A percentile compares a stretch with the other conserved stretches of the same genome.
phyloP scores from a whole-genome alignment of 495 filamentous ascomycete genomes.

The Aspergillus steynii region DNA sequence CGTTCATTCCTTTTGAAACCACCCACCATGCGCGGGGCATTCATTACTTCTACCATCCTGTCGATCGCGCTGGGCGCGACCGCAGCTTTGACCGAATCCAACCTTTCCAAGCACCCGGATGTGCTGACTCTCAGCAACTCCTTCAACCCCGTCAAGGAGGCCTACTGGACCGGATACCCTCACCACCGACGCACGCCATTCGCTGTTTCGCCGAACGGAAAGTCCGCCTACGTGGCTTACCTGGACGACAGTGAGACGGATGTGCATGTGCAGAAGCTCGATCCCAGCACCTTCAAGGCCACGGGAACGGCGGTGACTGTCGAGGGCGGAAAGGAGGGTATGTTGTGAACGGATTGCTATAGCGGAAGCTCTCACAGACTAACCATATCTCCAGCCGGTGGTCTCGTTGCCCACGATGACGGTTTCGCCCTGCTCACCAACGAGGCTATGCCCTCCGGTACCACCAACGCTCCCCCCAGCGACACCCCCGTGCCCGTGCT shows the following conservation, averaged over 20 bases:
- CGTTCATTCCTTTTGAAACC: not conserved
- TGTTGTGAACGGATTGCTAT: not conserved
- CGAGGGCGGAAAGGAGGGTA: constrained; percentile 46
- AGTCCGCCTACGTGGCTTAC: constrained; percentile 53
- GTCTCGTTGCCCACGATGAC: constrained; percentile 56
- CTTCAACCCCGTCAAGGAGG: constrained; percentile 51
- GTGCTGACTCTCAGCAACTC: constrained; percentile 39
- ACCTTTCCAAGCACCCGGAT: constrained; percentile 43
- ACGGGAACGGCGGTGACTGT: constrained; percentile 45
- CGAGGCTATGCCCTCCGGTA: constrained; percentile 46
- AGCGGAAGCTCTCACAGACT: not conserved
- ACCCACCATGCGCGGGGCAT: constrained; percentile 29
- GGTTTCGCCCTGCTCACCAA: constrained; percentile 57
- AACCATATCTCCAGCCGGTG: constrained; percentile 36
- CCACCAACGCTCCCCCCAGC: constrained; percentile 43
- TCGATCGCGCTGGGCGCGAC: constrained; percentile 31
- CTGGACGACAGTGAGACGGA: constrained; percentile 47
- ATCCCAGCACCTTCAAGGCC: constrained; percentile 45
- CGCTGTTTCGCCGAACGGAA: constrained; percentile 50
- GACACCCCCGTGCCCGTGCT: constrained; percentile 48
- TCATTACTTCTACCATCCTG: constrained; percentile 29
- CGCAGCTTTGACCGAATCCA: constrained; percentile 25
- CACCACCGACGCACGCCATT: constrained; percentile 57
- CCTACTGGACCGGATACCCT: constrained; percentile 55
- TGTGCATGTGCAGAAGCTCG: constrained; percentile 51